phyloP scores from a whole-genome alignment of 1,139 yeast genomes.

The Meyerozyma athensensis region DNA sequence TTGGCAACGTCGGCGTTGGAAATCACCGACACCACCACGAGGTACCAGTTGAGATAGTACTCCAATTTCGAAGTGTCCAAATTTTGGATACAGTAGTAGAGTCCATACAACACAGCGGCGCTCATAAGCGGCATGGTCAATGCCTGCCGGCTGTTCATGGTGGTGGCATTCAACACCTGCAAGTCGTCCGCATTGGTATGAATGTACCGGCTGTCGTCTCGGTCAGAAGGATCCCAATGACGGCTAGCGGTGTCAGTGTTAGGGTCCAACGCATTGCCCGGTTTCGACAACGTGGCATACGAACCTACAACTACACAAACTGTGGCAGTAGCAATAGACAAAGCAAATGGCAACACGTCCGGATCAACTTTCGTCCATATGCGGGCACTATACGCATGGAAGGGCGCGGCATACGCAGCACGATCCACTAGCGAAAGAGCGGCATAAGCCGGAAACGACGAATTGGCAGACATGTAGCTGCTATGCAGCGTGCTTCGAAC shows the following conservation, averaged over 20 bases:
- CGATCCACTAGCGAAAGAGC: conserved; percentile 7
- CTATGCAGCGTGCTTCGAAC: no score
- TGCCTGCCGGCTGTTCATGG: conserved; percentile 21
- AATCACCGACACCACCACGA: conserved; percentile 22
- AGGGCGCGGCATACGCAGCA: conserved; percentile 11
- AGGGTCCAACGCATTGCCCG: conserved; percentile 40
- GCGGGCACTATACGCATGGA: conserved; percentile 4
- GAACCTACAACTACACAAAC: conserved; percentile 34
- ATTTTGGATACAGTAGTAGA: conserved; percentile 33
- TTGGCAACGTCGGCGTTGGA: conserved; percentile 20
- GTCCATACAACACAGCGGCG: conserved; percentile 25
- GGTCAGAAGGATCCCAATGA: conserved; percentile 44
- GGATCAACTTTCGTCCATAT: conserved; percentile 1
- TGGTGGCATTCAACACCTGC: conserved; percentile 9
- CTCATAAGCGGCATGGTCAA: conserved; percentile 38
- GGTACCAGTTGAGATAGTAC: conserved; percentile 25
- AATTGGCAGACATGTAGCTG: neutral
- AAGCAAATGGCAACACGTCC: conserved; percentile 7
- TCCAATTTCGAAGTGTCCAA: conserved; percentile 23
- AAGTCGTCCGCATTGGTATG: conserved; percentile 17
- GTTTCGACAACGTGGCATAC: conserved; percentile 38
- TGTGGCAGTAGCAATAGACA: conserved; percentile 19
- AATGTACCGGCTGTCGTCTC: conserved; percentile 24
- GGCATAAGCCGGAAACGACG: neutral
- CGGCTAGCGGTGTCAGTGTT: conserved; percentile 24